A percentile compares a stretch with the other conserved stretches of the same genome.
Conservation (phyloP, 805 yeast species). For the Kodamaea lidongshanica region DNA sequence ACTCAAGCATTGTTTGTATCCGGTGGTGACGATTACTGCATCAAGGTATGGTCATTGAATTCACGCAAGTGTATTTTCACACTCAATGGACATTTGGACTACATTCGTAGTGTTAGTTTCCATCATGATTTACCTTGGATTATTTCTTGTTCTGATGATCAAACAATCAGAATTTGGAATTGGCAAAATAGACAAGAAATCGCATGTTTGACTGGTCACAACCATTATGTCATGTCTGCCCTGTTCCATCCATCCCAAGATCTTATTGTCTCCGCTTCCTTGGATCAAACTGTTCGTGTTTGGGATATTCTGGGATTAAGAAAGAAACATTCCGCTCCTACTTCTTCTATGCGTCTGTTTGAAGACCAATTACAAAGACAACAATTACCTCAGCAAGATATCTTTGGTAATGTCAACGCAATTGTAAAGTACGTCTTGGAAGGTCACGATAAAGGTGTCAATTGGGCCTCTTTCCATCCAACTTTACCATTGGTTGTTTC, state of each 20-base stretch:
- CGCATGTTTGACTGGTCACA: constrained; percentile 96
- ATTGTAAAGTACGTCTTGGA: constrained; percentile 92
- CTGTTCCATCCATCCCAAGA: constrained; percentile 96
- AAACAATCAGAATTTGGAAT: constrained; percentile 97
- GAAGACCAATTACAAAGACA: constrained; percentile 60
- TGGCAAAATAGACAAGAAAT: constrained; percentile 98
- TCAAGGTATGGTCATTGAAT: constrained; percentile 93
- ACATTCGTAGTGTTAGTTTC: constrained; percentile 88
- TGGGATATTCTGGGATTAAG: constrained; percentile 97
- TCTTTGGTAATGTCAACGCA: constrained; percentile 91
- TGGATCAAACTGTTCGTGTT: constrained; percentile 97
- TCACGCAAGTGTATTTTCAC: constrained; percentile 90
- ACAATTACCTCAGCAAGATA: constrained; percentile 78
- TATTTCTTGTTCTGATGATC: constrained; percentile 93
- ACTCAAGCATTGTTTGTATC: constrained; percentile 96
- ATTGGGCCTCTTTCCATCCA: constrained; percentile 98
- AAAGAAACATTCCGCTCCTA: constrained; percentile 85
- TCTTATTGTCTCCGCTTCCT: constrained; percentile 87
- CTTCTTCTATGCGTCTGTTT: constrained; percentile 44
- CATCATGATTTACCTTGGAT: constrained; percentile 98
- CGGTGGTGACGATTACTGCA: constrained; percentile 94
- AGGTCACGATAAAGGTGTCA: constrained; percentile 98
- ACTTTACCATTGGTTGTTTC: constrained; percentile 90
- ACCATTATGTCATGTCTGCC: constrained; percentile 97
- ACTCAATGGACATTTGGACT: constrained; percentile 89